phyloP scores from a whole-genome alignment of 768 basidiomycete genomes.

The Amylocystis lapponica region DNA sequence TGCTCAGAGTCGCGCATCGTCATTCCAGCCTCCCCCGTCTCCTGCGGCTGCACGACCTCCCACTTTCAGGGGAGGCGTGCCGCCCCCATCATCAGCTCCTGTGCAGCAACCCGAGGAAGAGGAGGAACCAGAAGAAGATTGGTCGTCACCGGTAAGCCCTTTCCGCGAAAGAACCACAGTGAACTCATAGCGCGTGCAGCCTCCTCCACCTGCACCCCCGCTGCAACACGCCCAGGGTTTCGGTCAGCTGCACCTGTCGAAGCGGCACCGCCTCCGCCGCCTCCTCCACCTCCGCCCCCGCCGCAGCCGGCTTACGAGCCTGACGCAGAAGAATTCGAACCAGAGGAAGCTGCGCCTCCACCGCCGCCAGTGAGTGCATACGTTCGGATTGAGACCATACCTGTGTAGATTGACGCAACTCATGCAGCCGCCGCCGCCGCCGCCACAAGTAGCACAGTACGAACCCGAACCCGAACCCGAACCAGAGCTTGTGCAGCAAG shows the following conservation, averaged over 20 bases:
- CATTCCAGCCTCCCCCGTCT: slow-evolving; percentile 33
- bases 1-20: slow-evolving; percentile 52
- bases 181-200: slow-evolving; percentile 3
- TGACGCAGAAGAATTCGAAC: slow-evolving; percentile 29
- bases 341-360: slow-evolving; percentile 23
- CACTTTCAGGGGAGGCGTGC: slow-evolving; percentile 7
- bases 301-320: slow-evolving; percentile 29
- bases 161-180: background rate
- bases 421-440: slow-evolving; percentile 34
- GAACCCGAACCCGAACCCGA: slow-evolving; percentile 37
- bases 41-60: slow-evolving; percentile 12
- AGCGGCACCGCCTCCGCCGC: slow-evolving; percentile 29
- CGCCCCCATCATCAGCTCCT: slow-evolving; percentile 4
- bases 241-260: slow-evolving; percentile 5
- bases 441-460: slow-evolving; percentile 26
- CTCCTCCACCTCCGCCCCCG: slow-evolving; percentile 28
- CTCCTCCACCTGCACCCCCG: slow-evolving; percentile 15
- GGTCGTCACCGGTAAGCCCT: no score
- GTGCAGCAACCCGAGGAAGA: slow-evolving; percentile 16
- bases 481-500: slow-evolving; percentile 37
- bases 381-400: no score
- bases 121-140: no score
- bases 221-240: slow-evolving; percentile 8
- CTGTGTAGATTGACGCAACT: background rate
- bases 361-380: slow-evolving; percentile 28